Percentiles rank a stretch among this genome's conserved stretches.
Conservation (phyloP, 208 protist genomes). For the Acanthamoeba triangularis region DNA sequence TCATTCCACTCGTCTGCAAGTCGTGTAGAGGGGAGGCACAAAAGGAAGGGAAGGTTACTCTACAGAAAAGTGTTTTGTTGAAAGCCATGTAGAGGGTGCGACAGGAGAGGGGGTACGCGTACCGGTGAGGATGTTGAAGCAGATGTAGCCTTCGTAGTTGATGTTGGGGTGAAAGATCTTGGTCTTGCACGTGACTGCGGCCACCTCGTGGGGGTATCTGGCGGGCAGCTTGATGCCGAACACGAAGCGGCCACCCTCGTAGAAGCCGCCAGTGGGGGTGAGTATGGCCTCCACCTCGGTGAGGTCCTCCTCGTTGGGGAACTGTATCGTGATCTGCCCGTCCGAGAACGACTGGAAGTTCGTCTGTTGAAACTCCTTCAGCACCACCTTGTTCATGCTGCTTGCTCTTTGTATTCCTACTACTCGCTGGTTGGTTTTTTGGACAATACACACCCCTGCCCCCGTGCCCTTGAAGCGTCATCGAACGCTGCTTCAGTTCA, state of each 20-base stretch:
- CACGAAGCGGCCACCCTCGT: constrained; percentile 4
- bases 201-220: not conserved
- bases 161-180: constrained; percentile 75
- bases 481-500: too few relatives aligned
- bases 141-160: constrained; percentile 42
- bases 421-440: too few relatives aligned
- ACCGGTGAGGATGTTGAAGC: constrained; percentile 73
- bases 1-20: constrained; percentile 59
- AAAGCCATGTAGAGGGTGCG: too few relatives aligned
- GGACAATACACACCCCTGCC: too few relatives aligned
- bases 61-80: too few relatives aligned
- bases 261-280: constrained; percentile 26
- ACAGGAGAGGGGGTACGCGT: not conserved
- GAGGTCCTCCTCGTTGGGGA: constrained; percentile 38
- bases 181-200: not conserved
- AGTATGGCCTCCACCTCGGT: not conserved
- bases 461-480: too few relatives aligned
- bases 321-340: constrained; percentile 18
- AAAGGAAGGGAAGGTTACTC: too few relatives aligned
- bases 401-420: too few relatives aligned
- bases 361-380: constrained; percentile 61
- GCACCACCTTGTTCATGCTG: constrained; percentile 24
- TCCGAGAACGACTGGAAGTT: constrained; percentile 75
- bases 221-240: constrained; percentile 4
- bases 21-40: not conserved